Evolutionary conservation across 495 filamentous ascomycete species (phyloP), one percentile per base, ranked within the genome.

Genomic region (Penicilliopsis zonata): DNA sequence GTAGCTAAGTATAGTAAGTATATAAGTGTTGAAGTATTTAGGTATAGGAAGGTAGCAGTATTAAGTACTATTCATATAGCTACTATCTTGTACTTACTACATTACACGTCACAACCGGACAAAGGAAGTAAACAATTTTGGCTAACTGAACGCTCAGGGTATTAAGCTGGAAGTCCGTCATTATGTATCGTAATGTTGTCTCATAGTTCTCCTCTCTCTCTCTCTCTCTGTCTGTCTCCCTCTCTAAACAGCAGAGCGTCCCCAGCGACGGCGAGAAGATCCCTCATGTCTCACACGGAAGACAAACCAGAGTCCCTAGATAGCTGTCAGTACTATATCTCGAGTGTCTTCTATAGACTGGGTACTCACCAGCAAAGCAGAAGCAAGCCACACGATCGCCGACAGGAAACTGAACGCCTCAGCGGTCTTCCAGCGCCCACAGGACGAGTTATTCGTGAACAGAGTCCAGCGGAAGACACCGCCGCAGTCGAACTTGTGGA

Each of bases 351-450:
- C n/a, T n/a, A n/a, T 4, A 33, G 24, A 3, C 18, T 13, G 2
- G 7, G 15, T 31, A 59, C 60, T 18, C 40, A 65, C 61, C 32
- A 80, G 34, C 18, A 79, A 44, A 13, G 60, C 65, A 30, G 70
- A 76, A 9, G 61, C 69, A 18, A 81, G 68, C 76, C 76, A 82
- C 46, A 70, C 57, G 38, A 74, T 65, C 20, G 74, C 76, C n/a
- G 71, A 72, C 33, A 82, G 41, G 50, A 81, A 82, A 37, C 60
- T 57, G 52, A 82, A 81, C 1, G 76, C 78, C 40, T 78, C 64
- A 21, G 67, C 63, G 9, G 77, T 70, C 53, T 77, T 82, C 74
- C 71, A 80, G 34, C 70, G 61, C 21, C 62, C 50, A 44, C 77
- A 83, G 6, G 53, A 47, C 3, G 44, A 34, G 30, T 53, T 36